A percentile compares a stretch with the other conserved stretches of the same genome.
Evolutionary conservation across 371 early-diverging fungal species (phyloP).

Genomic region (Apophysomyces sp.): DNA sequence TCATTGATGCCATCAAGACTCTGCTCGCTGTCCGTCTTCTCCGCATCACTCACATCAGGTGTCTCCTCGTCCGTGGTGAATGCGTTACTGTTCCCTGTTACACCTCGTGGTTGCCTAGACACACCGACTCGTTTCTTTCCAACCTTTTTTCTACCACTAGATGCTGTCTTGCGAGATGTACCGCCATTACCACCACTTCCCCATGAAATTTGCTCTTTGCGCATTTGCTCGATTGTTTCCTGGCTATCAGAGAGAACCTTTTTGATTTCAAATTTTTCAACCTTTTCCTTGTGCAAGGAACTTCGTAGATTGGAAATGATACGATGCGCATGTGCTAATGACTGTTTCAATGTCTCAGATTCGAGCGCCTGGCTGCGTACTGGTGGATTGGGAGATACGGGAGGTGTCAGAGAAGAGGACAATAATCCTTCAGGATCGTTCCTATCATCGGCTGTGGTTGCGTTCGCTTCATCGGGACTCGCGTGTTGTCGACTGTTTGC

Average conservation of each 20-base stretch:
- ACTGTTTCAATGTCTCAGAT: constrained; percentile 19
- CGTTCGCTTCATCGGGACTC: not conserved
- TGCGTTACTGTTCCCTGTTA: not conserved
- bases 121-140: not conserved
- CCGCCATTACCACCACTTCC: not conserved
- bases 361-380: constrained; percentile 10
- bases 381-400: not conserved
- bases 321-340: constrained; percentile 25
- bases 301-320: constrained; percentile 25
- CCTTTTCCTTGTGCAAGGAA: constrained; percentile 27
- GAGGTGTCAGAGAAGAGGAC: not conserved
- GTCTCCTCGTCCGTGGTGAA: not conserved
- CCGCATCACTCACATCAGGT: not conserved
- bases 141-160: not conserved
- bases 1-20: not conserved
- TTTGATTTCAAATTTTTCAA: constrained; percentile 40
- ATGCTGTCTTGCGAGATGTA: not conserved
- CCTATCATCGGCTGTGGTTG: not conserved
- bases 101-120: not conserved
- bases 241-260: constrained; percentile 48
- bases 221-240: constrained; percentile 46
- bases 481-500: constrained; percentile 4
- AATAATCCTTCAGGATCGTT: not conserved
- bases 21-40: not conserved
- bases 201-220: constrained; percentile 17